Conservation (phyloP, 2,329 filamentous ascomycete species). For the Oidium heveae region DNA sequence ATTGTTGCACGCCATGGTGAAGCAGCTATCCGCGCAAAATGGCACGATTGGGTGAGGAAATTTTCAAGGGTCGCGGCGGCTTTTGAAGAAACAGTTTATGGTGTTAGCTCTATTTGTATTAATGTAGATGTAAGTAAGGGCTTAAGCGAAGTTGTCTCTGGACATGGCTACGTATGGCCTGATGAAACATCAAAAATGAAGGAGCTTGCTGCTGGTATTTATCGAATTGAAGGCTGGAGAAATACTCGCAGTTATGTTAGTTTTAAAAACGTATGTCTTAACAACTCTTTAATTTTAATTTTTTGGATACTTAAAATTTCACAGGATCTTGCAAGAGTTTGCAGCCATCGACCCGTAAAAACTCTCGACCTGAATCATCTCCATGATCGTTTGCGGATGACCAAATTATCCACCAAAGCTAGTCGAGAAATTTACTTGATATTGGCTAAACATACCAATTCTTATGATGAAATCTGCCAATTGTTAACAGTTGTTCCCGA, state of each 20-base stretch:
- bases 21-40: slow-evolving; percentile 72
- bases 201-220: slow-evolving; percentile 77
- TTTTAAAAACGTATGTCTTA: slow-evolving; percentile 50
- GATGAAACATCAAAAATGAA: slow-evolving; percentile 58
- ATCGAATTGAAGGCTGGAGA: slow-evolving; percentile 87
- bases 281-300: not conserved
- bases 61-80: slow-evolving; percentile 82
- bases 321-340: slow-evolving; percentile 39
- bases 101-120: slow-evolving; percentile 70
- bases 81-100: slow-evolving; percentile 90
- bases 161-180: slow-evolving; percentile 88
- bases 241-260: slow-evolving; percentile 89
- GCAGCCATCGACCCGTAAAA: slow-evolving; percentile 42
- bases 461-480: slow-evolving; percentile 68
- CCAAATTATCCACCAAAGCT: slow-evolving; percentile 51
- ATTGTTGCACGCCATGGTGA: slow-evolving; percentile 74
- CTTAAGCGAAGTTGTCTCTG: slow-evolving; percentile 32
- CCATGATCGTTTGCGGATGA: slow-evolving; percentile 66
- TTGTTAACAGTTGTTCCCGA: slow-evolving; percentile 63
- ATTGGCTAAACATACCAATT: slow-evolving; percentile 47
- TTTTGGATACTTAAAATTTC: not conserved
- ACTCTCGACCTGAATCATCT: slow-evolving; percentile 76
- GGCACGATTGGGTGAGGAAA: slow-evolving; percentile 81
- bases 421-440: slow-evolving; percentile 69
- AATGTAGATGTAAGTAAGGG: slow-evolving; percentile 46